Base-by-base conservation (phyloP, 306 rosid species). In the Bauhinia variegata region DNA sequence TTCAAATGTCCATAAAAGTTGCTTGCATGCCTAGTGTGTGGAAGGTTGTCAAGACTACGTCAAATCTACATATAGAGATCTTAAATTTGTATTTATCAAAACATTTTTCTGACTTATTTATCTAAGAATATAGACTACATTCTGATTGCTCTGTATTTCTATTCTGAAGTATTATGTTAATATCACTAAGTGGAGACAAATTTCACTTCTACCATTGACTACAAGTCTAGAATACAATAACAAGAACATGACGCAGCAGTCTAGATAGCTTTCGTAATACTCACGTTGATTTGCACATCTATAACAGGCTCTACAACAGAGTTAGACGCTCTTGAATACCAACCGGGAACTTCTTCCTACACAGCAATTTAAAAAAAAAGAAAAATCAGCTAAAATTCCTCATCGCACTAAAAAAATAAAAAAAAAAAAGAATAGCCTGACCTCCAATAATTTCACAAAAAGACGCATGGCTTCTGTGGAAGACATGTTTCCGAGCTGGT, bases 381-480 rank as follows among this genome's bases (percentile, higher is more conserved):
- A 50, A 11, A 11, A 64, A 68, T 82, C 54, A 79, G 78, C 42
- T 44, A 42, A 67, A 67, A 62, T 64, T 65, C 63, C 60, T 15
- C 37, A 14, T 2, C 37, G 68, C 32, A 65, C 11, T 12, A 59
- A 55, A 66, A 28, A 63, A n/a, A n/a, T 39, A 47, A 51, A 34
- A 19, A 41, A 42, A 8, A 74, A 48, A 52, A 34, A 23, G 2
- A 5, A 5, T 66, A 41, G 51, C 31, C 13, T 33, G 38, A 92
- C 98, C 98, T 92, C 98, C 76, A 92, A 89, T 82, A 92, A 87
- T 84, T 92, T 92, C 61, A 92, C 98, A 79, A 92, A 92, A 54
- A 92, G 96, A 30, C 98, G 98, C 96, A 92, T 92, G 60, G 98
- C 96, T 85, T 92, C 98, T 9, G 86, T 75, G 68, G 95, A 57